These are phyloP conservation scores for Pichia cabralensis DNA, from an alignment of 805 yeast genomes.

Conservation along the genomic window DNA sequence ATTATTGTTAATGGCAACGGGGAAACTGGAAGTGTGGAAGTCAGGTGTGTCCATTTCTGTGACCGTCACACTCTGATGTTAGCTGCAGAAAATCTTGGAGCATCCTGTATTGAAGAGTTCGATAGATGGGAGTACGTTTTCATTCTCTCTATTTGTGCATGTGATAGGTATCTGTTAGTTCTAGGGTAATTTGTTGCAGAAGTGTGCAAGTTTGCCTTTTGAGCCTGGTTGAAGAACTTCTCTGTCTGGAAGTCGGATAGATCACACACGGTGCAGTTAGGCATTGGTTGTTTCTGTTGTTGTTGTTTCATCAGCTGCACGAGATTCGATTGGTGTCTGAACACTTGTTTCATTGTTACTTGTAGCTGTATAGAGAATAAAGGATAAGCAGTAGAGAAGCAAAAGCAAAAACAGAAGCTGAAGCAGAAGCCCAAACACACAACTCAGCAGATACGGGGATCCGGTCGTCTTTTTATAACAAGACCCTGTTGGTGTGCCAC, in stretches of 20 bases:
- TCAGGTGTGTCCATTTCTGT: too few relatives aligned
- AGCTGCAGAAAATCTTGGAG: too few relatives aligned
- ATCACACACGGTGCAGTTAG: constrained; percentile 1
- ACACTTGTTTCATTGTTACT: background rate
- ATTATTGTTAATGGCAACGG: too few relatives aligned
- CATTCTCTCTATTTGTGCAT: constrained; percentile 7
- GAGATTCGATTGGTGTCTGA: constrained; percentile 1
- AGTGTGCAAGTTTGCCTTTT: too few relatives aligned
- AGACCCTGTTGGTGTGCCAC: too few relatives aligned
- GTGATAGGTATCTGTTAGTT: too few relatives aligned
- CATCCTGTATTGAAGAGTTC: background rate
- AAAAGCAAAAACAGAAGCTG: background rate
- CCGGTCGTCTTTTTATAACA: too few relatives aligned
- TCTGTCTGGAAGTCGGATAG: background rate
- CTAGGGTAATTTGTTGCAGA: too few relatives aligned
- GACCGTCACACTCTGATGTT: too few relatives aligned
- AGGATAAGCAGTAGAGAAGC: background rate
- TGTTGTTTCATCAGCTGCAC: background rate
- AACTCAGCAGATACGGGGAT: too few relatives aligned
- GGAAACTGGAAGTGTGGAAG: too few relatives aligned
- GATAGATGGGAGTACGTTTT: constrained; percentile 4
- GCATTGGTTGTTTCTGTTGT: background rate
- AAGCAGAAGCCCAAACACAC: too few relatives aligned
- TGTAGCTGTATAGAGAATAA: background rate
- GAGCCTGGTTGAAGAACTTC: constrained; percentile 1